Percentiles rank a stretch among this genome's conserved stretches.
These are phyloP conservation scores for Melocanna baccifera DNA, from an alignment of 176 grass and related monocot species.

Conservation along the genomic window DNA sequence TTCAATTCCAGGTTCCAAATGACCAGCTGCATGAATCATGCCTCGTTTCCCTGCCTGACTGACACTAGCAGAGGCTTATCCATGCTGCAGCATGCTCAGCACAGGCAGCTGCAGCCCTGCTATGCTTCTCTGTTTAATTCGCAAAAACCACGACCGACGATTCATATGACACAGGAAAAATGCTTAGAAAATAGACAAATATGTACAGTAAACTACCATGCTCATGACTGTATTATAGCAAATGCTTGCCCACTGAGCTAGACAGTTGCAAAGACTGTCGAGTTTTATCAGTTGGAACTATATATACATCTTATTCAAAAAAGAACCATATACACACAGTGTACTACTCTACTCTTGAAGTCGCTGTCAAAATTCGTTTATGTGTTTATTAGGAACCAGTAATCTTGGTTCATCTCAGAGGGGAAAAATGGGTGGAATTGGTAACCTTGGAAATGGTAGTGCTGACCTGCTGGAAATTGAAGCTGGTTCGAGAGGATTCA, in stretches of 20 bases:
- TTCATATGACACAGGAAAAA: background rate
- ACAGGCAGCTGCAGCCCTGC: background rate
- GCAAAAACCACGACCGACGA: constrained; percentile 25
- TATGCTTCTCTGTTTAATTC: constrained; percentile 25
- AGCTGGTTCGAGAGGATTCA: too few species aligned
- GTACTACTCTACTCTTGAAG: background rate
- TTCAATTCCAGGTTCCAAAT: constrained; percentile 4
- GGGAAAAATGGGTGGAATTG: background rate
- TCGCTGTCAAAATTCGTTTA: background rate
- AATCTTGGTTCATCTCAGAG: background rate
- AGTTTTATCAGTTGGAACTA: background rate
- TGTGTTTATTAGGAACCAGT: background rate
- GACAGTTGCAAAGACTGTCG: background rate
- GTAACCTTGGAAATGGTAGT: constrained; percentile 55
- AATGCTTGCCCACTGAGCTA: background rate
- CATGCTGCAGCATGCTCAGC: constrained; percentile 21
- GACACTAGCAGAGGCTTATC: constrained; percentile 29
- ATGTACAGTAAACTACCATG: background rate
- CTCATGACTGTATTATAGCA: constrained; percentile 10
- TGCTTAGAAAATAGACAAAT: background rate
- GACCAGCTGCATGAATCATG: background rate
- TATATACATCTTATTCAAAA: too few species aligned
- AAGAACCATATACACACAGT: background rate
- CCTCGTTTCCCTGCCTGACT: constrained; percentile 16
- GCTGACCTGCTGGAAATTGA: constrained; percentile 32